These are phyloP conservation scores for Mesostigma viride DNA, from an alignment of 139 green algal species.

Conservation along the genomic window DNA sequence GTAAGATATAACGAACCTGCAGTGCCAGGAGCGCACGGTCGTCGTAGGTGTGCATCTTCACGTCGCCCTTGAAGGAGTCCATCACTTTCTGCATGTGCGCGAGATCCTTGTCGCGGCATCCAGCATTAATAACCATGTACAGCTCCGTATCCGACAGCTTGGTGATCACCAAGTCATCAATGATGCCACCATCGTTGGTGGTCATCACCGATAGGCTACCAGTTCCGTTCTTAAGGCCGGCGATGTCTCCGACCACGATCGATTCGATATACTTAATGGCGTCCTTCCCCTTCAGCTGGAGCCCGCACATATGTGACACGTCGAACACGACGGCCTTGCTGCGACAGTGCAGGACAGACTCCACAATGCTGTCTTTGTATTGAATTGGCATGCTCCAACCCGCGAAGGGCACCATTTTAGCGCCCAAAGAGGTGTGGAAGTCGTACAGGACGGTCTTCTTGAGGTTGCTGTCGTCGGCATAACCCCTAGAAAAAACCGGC, in stretches of 20 bases:
- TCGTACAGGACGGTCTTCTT: conserved; percentile 84
- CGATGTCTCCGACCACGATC: conserved; percentile 85
- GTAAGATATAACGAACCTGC: conserved; percentile 46
- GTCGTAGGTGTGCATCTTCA: conserved; percentile 60
- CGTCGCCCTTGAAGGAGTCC: conserved; percentile 47
- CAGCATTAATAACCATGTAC: conserved; percentile 97
- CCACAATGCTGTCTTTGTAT: conserved; percentile 96
- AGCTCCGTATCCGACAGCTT: conserved; percentile 64
- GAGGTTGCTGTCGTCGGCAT: conserved; percentile 50
- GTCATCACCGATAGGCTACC: conserved; percentile 81
- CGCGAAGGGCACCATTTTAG: conserved; percentile 83
- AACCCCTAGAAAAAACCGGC: too few species aligned
- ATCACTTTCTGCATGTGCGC: conserved; percentile 75
- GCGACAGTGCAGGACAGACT: conserved; percentile 77
- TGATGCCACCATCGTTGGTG: conserved; percentile 95
- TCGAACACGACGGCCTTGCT: conserved; percentile 84
- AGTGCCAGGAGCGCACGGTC: conserved; percentile 80
- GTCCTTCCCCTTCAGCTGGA: conserved; percentile 89
- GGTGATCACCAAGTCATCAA: conserved; percentile 93
- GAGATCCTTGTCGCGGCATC: conserved; percentile 92
- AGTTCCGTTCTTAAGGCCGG: conserved; percentile 61
- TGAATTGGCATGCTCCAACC: conserved; percentile 97
- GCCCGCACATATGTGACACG: conserved; percentile 93
- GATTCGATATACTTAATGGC: conserved; percentile 79
- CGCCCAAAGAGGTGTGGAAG: conserved; percentile 73